These are phyloP conservation scores for Arachis hypogaea DNA, from an alignment of 306 rosid species.

Conservation along the genomic window DNA sequence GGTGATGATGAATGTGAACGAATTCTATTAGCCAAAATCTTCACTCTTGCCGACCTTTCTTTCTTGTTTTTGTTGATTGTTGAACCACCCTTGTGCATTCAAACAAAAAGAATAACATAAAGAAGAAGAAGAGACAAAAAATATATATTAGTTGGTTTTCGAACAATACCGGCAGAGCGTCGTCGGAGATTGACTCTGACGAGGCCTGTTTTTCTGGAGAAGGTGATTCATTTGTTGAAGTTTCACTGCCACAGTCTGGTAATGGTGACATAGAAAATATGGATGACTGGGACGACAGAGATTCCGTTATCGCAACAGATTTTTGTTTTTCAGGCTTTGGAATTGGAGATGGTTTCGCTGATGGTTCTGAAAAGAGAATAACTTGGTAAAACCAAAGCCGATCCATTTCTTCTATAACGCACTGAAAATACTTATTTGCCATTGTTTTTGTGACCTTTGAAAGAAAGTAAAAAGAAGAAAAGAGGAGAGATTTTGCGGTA, in stretches of 20 bases:
- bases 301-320: constrained; percentile 33
- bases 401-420: constrained; percentile 69
- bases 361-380: constrained; percentile 62
- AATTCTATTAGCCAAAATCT: constrained; percentile 26
- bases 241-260: constrained; percentile 40
- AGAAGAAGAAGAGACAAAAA: background rate
- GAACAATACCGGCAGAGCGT: constrained; percentile 47
- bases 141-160: background rate
- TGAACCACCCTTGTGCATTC: constrained; percentile 43
- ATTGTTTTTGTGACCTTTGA: constrained; percentile 37
- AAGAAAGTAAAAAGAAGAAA: constrained; percentile 16
- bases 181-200: constrained; percentile 44
- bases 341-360: constrained; percentile 34
- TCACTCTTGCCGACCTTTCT: constrained; percentile 38
- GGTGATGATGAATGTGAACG: constrained; percentile 56
- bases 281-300: constrained; percentile 48
- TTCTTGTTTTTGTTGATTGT: constrained; percentile 38
- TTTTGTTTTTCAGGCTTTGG: constrained; percentile 32
- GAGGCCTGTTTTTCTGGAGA: constrained; percentile 36
- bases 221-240: constrained; percentile 48
- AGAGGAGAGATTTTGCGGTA: constrained; percentile 31
- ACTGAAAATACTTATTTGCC: constrained; percentile 47
- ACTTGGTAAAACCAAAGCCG: constrained; percentile 78
- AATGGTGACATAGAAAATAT: constrained; percentile 41
- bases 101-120: background rate